Conservation (phyloP, 1,139 yeast genomes). For the Pichia kudriavzevii region DNA sequence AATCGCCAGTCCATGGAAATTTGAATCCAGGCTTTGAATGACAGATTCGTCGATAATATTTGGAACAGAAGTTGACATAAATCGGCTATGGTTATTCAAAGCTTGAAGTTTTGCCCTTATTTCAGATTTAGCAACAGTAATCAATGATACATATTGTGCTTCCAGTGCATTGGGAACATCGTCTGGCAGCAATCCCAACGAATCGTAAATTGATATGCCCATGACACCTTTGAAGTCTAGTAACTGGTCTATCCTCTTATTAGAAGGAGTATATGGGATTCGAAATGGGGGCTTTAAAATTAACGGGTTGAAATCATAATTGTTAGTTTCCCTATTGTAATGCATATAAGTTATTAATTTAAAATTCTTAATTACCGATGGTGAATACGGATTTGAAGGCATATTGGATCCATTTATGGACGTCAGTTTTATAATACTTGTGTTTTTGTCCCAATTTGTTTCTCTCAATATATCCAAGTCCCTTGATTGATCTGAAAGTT, state of each 20-base stretch:
- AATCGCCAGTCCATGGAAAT: slow-evolving; percentile 40
- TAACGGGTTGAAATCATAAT: slow-evolving; percentile 47
- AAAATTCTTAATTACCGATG: slow-evolving; percentile 46
- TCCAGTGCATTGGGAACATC: slow-evolving; percentile 44
- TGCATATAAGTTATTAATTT: slow-evolving; percentile 52
- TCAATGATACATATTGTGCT: slow-evolving; percentile 46
- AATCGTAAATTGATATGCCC: slow-evolving; percentile 34
- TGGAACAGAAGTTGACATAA: slow-evolving; percentile 12
- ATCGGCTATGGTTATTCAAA: not conserved
- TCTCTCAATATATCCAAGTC: slow-evolving; percentile 11
- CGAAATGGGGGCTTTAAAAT: slow-evolving; percentile 41
- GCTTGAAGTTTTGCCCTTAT: not conserved
- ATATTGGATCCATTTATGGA: slow-evolving; percentile 1
- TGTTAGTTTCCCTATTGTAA: slow-evolving; percentile 19
- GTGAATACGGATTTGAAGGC: slow-evolving; percentile 29
- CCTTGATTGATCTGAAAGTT: slow-evolving; percentile 24
- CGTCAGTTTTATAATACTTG: slow-evolving; percentile 5
- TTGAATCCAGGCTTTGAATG: slow-evolving; percentile 11
- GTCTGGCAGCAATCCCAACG: slow-evolving; percentile 28
- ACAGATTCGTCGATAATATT: slow-evolving; percentile 13
- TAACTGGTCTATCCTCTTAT: slow-evolving; percentile 20
- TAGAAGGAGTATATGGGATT: slow-evolving; percentile 33
- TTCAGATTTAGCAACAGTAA: slow-evolving; percentile 26
- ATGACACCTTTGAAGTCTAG: slow-evolving; percentile 33
- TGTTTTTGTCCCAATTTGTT: slow-evolving; percentile 5